Evolutionary conservation across 768 basidiomycete genomes (phyloP), one percentile per base, ranked within the genome.

Genomic region (Boletus rufocinnamomeus): DNA sequence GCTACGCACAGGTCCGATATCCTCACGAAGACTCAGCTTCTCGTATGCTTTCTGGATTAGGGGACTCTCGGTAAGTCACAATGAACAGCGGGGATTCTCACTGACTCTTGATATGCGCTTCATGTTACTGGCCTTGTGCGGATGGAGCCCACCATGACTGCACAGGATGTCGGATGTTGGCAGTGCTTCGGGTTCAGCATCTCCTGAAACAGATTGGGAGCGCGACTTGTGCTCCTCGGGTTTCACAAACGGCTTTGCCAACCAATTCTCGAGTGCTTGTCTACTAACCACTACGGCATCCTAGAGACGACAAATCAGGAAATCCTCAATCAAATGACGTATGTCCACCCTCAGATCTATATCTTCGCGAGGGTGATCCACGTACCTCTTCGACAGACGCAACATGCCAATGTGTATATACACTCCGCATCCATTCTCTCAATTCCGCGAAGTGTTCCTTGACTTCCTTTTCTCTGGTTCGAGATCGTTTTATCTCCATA

Each of bases 381-480:
- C 74, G 57, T 59, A 89, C 91, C 72, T 83, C 78, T 14, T 79
- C 69, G 23, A 70, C 63, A 19, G 78, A 77, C 30, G 71, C 65
- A 4, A 85, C 64, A 58, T 79, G 76, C 92, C 92, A 94, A 37
- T 72, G 75, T 4, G 62, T 77, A 72, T 86, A 92, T 9, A 93
- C 82, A 40, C 79, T 75, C 72, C 77, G 78, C 58, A 91, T 83
- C 58, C 76, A 80, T 17, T 72, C 66, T 46, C 88, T 78, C 49
- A 82, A 68, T 53, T 79, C 75, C 32, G 77, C 65, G 64, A 91
- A 92, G 6, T 61, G 71, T 9, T 59, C 69, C 60, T 74, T 76
- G 9, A 79, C 69, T 37, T 72, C 64, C 35, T 75, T 74, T 66
- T 81, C 77, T 65, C 85, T 88, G 59, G 38, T 52, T 54, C 34